Evolutionary conservation across 345 rosid species (phyloP).

Genomic region (Eucalyptus microcorys): DNA sequence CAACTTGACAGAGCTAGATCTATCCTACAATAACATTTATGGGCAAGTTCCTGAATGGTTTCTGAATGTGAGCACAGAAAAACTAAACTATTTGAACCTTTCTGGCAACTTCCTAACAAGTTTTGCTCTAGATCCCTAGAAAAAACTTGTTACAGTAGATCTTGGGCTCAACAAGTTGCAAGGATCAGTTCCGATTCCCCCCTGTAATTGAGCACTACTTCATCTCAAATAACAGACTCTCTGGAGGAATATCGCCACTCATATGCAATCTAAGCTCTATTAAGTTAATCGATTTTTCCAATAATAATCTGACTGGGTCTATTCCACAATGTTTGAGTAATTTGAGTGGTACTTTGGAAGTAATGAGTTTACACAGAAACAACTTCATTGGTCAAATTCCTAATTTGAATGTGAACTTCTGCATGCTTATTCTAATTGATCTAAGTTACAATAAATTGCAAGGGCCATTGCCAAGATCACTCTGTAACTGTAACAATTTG

Average conservation of each 20-base stretch:
- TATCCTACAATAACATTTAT: not conserved
- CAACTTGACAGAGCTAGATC: not conserved
- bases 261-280: constrained; percentile 1
- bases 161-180: not conserved
- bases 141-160: fast-evolving
- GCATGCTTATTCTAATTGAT: not conserved
- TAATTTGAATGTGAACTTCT: not conserved
- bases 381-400: not conserved
- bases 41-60: constrained; percentile 3
- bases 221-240: constrained; percentile 2
- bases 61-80: not conserved
- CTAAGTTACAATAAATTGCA: not conserved
- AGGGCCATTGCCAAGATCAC: not conserved
- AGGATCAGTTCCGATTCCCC: not conserved
- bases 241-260: not conserved
- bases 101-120: not conserved
- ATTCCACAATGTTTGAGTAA: constrained; percentile 15
- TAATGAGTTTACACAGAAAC: not conserved
- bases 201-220: not conserved
- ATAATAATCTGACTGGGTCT: constrained; percentile 1
- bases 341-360: not conserved
- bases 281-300: not conserved
- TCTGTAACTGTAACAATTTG: not conserved
- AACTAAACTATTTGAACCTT: not conserved
- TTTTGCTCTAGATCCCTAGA: not conserved